Evolutionary conservation across 176 grass and related monocot genomes (phyloP).

Genomic region (Echinochloa phyllopogon): DNA sequence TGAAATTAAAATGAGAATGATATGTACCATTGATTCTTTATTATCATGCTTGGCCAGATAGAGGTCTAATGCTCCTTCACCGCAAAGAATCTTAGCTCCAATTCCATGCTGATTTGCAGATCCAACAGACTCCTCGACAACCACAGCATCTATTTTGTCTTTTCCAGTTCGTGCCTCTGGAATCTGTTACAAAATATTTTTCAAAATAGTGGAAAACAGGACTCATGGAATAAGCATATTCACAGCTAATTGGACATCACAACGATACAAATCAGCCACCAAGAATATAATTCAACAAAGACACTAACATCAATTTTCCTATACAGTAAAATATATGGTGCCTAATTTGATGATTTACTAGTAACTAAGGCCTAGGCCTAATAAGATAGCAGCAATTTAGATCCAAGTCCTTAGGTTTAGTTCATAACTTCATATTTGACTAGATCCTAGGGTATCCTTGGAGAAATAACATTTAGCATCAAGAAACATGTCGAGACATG

Average conservation of each 20-base stretch:
- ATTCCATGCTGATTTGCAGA: slow-evolving; percentile 43
- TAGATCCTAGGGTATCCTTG: not conserved
- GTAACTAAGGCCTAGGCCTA: not conserved
- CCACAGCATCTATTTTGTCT: slow-evolving; percentile 74
- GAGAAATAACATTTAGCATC: not conserved
- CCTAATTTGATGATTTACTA: slow-evolving; percentile 9
- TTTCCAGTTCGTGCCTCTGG: slow-evolving; percentile 57
- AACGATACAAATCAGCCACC: not conserved
- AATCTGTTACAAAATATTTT: slow-evolving; percentile 43
- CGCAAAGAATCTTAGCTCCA: slow-evolving; percentile 73
- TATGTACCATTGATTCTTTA: slow-evolving; percentile 37
- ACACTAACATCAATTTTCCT: not conserved
- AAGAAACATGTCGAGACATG: not conserved
- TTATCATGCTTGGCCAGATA: slow-evolving; percentile 48
- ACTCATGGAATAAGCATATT: not conserved
- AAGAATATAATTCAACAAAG: not conserved
- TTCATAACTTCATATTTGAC: not conserved
- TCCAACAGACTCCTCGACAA: slow-evolving; percentile 69
- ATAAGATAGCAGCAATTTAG: not conserved
- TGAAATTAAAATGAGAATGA: slow-evolving; percentile 10
- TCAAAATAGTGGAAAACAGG: not conserved
- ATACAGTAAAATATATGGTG: not conserved
- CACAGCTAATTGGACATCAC: not conserved
- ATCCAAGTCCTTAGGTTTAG: not conserved
- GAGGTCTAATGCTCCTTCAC: slow-evolving; percentile 59